Percentiles rank a stretch among this genome's conserved stretches.
phyloP scores from a whole-genome alignment of 345 rosid species.

The Salix purpurea region DNA sequence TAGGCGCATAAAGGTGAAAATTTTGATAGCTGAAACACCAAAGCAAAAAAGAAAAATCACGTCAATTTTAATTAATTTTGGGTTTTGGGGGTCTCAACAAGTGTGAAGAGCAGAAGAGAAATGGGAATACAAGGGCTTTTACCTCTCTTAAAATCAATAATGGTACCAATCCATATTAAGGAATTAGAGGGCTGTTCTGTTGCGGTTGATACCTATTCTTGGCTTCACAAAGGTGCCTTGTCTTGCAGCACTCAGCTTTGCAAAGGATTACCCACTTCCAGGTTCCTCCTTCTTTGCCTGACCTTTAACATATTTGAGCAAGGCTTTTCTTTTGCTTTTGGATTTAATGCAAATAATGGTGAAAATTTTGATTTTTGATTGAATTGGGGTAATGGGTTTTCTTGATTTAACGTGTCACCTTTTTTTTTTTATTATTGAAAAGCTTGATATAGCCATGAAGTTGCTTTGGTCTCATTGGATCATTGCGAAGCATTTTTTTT shows the following conservation, averaged over 20 bases:
- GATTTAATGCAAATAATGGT: neutral
- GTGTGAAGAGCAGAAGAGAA: neutral
- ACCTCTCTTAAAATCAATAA: slow-evolving; percentile 81
- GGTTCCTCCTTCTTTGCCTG: slow-evolving; percentile 27
- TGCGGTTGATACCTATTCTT: slow-evolving; percentile 91
- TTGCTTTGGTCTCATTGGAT: neutral
- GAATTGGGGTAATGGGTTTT: slow-evolving; percentile 9
- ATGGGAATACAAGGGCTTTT: slow-evolving; percentile 86
- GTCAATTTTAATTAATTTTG: neutral
- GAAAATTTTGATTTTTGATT: slow-evolving; percentile 4
- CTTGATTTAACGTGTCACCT: neutral
- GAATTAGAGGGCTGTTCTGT: slow-evolving; percentile 72
- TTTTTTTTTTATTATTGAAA: neutral
- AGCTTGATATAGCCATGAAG: neutral
- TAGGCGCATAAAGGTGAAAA: too few species aligned
- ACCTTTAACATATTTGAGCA: neutral
- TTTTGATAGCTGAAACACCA: too few species aligned
- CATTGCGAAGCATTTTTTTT: neutral
- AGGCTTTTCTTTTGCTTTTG: neutral
- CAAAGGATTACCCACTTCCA: slow-evolving; percentile 58
- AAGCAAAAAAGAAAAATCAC: too few species aligned
- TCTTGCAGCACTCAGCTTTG: slow-evolving; percentile 70
- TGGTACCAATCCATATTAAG: slow-evolving; percentile 66
- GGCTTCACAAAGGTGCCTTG: slow-evolving; percentile 84
- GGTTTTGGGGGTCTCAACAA: neutral